These are phyloP conservation scores for Saccharomyces hybrid DNA, from an alignment of 1,139 yeast genomes.

Conservation along the genomic window DNA sequence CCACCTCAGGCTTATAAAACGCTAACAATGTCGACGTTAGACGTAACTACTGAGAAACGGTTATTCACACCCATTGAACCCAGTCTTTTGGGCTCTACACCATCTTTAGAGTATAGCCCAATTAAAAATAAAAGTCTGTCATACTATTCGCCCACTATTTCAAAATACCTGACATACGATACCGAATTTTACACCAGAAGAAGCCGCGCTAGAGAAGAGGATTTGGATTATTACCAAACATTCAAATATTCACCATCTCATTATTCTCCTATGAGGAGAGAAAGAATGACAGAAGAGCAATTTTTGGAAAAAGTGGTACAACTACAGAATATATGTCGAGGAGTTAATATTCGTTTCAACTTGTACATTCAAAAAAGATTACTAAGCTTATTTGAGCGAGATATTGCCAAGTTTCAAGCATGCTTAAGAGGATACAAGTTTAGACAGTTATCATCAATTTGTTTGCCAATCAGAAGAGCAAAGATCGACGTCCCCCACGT, in stretches of 20 bases:
- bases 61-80: not conserved
- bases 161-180: constrained; percentile 25
- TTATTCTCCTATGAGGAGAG: constrained; percentile 31
- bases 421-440: constrained; percentile 27
- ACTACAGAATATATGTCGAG: constrained; percentile 59
- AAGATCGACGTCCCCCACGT: constrained; percentile 14
- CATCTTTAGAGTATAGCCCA: constrained; percentile 25
- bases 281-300: constrained; percentile 31
- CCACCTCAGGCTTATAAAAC: not conserved
- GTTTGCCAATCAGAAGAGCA: constrained; percentile 14
- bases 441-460: not conserved
- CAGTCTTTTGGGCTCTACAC: constrained; percentile 6
- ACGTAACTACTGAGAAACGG: not conserved
- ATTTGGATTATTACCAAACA: constrained; percentile 20
- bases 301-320: constrained; percentile 33
- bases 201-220: constrained; percentile 23
- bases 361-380: constrained; percentile 47
- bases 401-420: constrained; percentile 32
- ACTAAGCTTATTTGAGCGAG: constrained; percentile 27
- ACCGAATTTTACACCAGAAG: constrained; percentile 26
- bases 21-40: not conserved
- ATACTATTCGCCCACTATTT: constrained; percentile 31
- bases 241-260: constrained; percentile 20
- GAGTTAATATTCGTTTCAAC: constrained; percentile 54
- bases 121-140: constrained; percentile 22